Conservation (phyloP, 176 grass and related monocot genomes). For the Musa troglodytarum region DNA sequence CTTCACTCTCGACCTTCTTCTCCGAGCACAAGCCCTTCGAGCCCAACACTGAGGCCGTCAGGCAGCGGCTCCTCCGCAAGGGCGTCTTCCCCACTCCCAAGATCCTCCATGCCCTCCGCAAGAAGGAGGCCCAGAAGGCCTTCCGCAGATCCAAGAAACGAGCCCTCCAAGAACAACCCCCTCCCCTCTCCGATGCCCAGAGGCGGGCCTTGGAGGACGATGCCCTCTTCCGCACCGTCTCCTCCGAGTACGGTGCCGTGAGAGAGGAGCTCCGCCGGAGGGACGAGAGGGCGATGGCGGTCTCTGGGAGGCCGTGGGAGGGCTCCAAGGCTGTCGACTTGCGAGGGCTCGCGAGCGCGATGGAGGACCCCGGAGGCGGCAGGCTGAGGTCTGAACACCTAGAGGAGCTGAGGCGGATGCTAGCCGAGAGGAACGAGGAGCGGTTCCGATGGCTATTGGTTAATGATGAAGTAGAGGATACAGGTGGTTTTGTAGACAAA, state of each 20-base stretch:
- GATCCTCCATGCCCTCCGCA: slow-evolving; percentile 72
- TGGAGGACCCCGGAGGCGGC: slow-evolving; percentile 8
- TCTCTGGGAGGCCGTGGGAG: slow-evolving; percentile 50
- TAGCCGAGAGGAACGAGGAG: slow-evolving; percentile 47
- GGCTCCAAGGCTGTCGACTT: slow-evolving; percentile 13
- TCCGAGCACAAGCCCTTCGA: slow-evolving; percentile 15
- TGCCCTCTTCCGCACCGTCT: slow-evolving; percentile 39
- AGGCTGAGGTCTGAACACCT: slow-evolving; percentile 30
- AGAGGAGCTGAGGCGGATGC: slow-evolving; percentile 57
- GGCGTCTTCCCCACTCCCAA: slow-evolving; percentile 67
- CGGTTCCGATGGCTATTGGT: slow-evolving; percentile 57
- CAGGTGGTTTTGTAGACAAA: slow-evolving; percentile 3
- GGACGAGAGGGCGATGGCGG: slow-evolving; percentile 1
- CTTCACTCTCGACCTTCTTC: slow-evolving; percentile 17
- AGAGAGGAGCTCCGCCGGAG: slow-evolving; percentile 33
- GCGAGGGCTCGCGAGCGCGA: slow-evolving; percentile 16
- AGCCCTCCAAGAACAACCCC: slow-evolving; percentile 20
- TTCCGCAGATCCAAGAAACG: slow-evolving; percentile 63
- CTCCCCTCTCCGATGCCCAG: slow-evolving; percentile 10
- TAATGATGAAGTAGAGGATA: slow-evolving; percentile 50
- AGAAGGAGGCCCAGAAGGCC: slow-evolving; percentile 74
- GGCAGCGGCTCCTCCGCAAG: slow-evolving; percentile 52
- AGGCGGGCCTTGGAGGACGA: slow-evolving; percentile 34
- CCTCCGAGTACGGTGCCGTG: slow-evolving; percentile 52
- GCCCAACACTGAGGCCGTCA: slow-evolving; percentile 44